Percentiles rank a stretch among this genome's conserved stretches.
Evolutionary conservation across 2,329 filamentous ascomycete species (phyloP).

Genomic region (Cladosporium velox): DNA sequence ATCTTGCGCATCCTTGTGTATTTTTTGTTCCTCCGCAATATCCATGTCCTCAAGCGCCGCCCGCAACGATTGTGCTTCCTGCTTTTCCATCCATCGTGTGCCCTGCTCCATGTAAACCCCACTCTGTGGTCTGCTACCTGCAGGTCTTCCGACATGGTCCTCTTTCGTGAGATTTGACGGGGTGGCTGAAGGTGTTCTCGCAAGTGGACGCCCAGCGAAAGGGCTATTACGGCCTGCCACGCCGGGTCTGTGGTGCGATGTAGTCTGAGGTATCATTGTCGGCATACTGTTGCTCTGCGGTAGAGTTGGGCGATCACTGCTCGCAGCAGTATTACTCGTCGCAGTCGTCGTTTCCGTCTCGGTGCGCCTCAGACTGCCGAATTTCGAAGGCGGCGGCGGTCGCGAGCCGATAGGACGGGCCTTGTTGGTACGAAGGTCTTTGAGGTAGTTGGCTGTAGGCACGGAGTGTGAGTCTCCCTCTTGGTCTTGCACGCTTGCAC

Average conservation of each 20-base stretch:
- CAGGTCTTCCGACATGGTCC: neutral
- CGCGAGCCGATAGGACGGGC: conserved; percentile 71
- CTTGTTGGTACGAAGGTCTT: conserved; percentile 68
- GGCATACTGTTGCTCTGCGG: conserved; percentile 37
- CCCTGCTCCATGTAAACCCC: conserved; percentile 73
- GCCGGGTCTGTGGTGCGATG: conserved; percentile 30
- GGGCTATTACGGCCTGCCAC: conserved; percentile 27
- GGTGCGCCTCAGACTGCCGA: conserved; percentile 32
- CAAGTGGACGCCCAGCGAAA: conserved; percentile 38
- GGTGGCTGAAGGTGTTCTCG: conserved; percentile 21
- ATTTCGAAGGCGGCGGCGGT: conserved; percentile 59
- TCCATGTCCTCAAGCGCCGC: conserved; percentile 75
- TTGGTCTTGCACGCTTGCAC: neutral
- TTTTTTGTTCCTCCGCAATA: conserved; percentile 61
- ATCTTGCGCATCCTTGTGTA: conserved; percentile 71
- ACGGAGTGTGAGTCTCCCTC: conserved; percentile 16
- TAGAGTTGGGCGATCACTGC: conserved; percentile 34
- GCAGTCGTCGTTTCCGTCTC: conserved; percentile 29
- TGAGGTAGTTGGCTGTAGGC: conserved; percentile 65
- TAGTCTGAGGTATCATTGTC: conserved; percentile 29
- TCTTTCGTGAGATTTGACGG: conserved; percentile 17
- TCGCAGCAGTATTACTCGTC: conserved; percentile 20
- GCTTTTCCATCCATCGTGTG: conserved; percentile 77
- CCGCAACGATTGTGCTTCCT: conserved; percentile 70
- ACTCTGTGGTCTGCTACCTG: conserved; percentile 63